These are phyloP conservation scores for Leccinum rimulosum DNA, from an alignment of 768 basidiomycete species.

Conservation along the genomic window DNA sequence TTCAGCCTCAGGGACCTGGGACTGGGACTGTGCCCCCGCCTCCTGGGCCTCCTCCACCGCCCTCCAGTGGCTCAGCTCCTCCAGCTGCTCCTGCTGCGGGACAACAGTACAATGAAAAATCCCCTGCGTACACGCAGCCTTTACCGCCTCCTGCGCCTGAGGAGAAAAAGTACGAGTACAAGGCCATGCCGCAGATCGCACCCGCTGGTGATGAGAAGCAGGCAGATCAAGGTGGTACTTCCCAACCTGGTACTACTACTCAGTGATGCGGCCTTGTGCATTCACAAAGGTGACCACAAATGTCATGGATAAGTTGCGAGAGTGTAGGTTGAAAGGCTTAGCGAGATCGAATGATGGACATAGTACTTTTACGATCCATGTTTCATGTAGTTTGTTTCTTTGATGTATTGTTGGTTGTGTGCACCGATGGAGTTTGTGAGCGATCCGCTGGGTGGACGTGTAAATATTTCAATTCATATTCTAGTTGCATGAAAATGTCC, in stretches of 20 bases:
- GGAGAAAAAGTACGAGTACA: conserved; percentile 1
- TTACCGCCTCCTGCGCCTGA: background rate
- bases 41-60: background rate
- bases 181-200: background rate
- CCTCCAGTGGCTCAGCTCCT: background rate
- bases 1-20: background rate
- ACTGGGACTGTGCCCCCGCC: background rate
- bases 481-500: background rate
- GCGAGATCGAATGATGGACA: background rate
- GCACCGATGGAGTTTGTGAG: background rate
- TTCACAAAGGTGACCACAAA: background rate
- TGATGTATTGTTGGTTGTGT: background rate
- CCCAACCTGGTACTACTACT: background rate
- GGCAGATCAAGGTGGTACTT: background rate
- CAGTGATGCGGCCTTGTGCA: background rate
- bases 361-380: background rate
- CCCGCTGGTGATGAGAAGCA: conserved; percentile 10
- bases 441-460: no score
- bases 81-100: background rate
- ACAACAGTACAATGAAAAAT: background rate
- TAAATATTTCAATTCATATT: background rate
- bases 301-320: background rate
- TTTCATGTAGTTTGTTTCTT: background rate
- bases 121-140: background rate
- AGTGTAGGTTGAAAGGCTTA: background rate